A percentile compares a stretch with the other conserved stretches of the same genome.
Evolutionary conservation across 129 eudicot genomes (phyloP).

Genomic region (Apium graveolens): DNA sequence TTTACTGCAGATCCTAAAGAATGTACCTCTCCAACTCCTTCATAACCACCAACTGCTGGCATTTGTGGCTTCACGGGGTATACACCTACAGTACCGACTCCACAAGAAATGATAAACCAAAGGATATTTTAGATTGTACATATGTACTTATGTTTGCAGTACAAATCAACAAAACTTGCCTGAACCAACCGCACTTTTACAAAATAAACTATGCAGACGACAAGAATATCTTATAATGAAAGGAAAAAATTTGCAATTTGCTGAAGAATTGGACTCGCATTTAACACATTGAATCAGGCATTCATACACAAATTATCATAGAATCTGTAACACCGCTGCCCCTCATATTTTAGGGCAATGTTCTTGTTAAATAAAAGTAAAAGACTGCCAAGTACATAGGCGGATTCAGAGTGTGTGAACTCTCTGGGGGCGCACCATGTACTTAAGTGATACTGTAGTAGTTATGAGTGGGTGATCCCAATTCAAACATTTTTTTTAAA

Average conservation of each 20-base stretch:
- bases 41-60: slow-evolving; percentile 86
- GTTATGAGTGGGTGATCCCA: no score
- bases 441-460: no score
- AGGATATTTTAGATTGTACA: background rate
- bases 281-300: background rate
- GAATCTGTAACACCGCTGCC: no score
- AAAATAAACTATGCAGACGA: slow-evolving; percentile 16
- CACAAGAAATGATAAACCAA: background rate
- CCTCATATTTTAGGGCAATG: no score
- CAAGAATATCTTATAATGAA: no score
- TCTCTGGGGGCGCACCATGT: no score
- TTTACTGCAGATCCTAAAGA: slow-evolving; percentile 61
- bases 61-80: slow-evolving; percentile 81
- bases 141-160: no score
- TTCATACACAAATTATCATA: background rate
- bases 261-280: background rate
- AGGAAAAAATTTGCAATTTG: background rate
- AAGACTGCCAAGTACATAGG: background rate
- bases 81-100: slow-evolving; percentile 42
- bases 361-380: background rate
- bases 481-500: no score
- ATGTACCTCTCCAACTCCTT: slow-evolving; percentile 89
- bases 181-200: no score
- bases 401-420: no score
- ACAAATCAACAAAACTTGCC: background rate